phyloP scores from a whole-genome alignment of 805 yeast species.

The Dipodascus albidus region DNA sequence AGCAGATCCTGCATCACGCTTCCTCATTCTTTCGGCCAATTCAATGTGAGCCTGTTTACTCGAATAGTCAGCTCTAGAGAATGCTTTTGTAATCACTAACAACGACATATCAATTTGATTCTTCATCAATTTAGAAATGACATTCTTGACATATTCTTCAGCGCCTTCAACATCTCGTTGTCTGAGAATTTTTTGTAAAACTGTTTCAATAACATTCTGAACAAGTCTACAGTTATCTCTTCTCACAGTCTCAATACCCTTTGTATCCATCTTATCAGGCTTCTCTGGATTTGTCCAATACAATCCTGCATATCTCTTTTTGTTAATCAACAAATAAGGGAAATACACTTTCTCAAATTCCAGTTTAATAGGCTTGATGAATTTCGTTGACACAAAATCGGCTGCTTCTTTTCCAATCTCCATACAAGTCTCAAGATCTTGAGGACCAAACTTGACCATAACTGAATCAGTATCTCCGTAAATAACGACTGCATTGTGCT shows the following conservation, averaged over 20 bases:
- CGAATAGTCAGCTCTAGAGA: constrained; percentile 81
- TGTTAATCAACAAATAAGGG: constrained; percentile 88
- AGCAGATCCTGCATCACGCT: constrained; percentile 95
- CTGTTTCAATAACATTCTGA: constrained; percentile 87
- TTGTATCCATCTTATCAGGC: constrained; percentile 94
- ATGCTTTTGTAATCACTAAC: constrained; percentile 84
- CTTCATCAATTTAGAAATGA: constrained; percentile 82
- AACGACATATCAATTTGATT: constrained; percentile 88
- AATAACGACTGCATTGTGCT: constrained; percentile 79
- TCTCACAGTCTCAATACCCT: constrained; percentile 96
- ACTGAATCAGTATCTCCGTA: constrained; percentile 99
- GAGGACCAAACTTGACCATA: constrained; percentile 91
- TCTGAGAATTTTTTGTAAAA: constrained; percentile 71
- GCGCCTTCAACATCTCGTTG: constrained; percentile 83
- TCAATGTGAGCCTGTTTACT: constrained; percentile 97
- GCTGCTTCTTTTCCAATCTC: constrained; percentile 92
- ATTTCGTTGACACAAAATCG: constrained; percentile 62
- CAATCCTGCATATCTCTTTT: constrained; percentile 93
- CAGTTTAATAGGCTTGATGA: constrained; percentile 77
- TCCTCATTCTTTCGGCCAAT: constrained; percentile 88
- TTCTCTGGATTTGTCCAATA: constrained; percentile 92
- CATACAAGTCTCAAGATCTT: constrained; percentile 78
- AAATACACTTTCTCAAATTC: constrained; percentile 96
- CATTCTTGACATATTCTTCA: constrained; percentile 68
- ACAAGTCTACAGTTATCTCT: constrained; percentile 95